Evolutionary conservation across 148 eudicot species (phyloP).

Genomic region (Hydrangea macrophylla): DNA sequence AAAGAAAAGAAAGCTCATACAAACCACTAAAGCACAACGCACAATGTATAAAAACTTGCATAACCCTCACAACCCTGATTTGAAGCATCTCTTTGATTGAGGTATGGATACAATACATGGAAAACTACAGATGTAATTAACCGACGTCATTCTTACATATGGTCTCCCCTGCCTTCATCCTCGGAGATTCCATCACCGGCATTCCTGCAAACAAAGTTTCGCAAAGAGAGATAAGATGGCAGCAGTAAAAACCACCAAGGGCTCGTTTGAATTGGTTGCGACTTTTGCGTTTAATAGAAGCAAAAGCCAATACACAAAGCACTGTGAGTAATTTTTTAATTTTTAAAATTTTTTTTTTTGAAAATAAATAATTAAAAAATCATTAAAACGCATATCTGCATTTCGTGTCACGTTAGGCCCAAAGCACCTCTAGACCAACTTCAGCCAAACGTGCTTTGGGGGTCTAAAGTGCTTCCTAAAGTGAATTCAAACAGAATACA

Average conservation of each 20-base stretch:
- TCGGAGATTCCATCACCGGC: slow-evolving; percentile 42
- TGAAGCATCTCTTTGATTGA: background rate
- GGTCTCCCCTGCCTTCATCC: slow-evolving; percentile 54
- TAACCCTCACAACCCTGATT: background rate
- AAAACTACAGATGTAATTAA: background rate
- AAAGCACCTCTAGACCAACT: no score
- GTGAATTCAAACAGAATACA: no score
- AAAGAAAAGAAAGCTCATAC: background rate
- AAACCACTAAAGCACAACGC: slow-evolving; percentile 2
- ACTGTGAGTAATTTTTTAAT: no score
- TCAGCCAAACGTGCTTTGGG: no score
- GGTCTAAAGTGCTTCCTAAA: no score
- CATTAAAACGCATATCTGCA: no score
- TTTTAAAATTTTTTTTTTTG: no score
- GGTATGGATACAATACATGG: background rate
- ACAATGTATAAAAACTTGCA: background rate
- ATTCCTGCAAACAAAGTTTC: slow-evolving; percentile 36
- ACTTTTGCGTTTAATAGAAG: no score
- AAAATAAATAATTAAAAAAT: no score
- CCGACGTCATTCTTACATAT: slow-evolving; percentile 22
- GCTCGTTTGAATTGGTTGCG: background rate
- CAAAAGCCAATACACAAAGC: no score
- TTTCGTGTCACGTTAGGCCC: no score
- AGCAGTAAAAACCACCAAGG: background rate
- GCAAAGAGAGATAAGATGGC: background rate